These are phyloP conservation scores for Agrostemma githago DNA, from an alignment of 148 eudicot genomes.

Conservation along the genomic window DNA sequence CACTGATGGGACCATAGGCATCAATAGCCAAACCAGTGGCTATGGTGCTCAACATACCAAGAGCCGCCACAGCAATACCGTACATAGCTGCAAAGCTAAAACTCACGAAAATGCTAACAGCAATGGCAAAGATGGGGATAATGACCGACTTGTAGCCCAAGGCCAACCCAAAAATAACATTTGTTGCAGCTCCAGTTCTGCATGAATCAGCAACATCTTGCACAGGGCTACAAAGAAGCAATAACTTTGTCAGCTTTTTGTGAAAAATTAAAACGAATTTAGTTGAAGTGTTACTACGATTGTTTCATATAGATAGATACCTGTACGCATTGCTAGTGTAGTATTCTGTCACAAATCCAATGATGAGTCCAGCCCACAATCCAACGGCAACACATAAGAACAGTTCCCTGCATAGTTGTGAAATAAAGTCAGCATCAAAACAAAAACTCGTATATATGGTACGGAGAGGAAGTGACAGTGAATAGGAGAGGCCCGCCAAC, in stretches of 20 bases:
- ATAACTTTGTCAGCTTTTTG: slow-evolving; percentile 5
- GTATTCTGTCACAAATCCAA: slow-evolving; percentile 87
- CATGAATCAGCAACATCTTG: slow-evolving; percentile 97
- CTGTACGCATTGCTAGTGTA: slow-evolving; percentile 93
- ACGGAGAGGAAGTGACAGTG: not conserved
- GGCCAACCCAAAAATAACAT: slow-evolving; percentile 84
- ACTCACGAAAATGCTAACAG: slow-evolving; percentile 72
- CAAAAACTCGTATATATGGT: not conserved
- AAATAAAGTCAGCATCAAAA: slow-evolving; percentile 1
- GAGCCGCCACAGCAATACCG: slow-evolving; percentile 88
- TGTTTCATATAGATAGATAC: slow-evolving; percentile 29
- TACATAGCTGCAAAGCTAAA: slow-evolving; percentile 91
- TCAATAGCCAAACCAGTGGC: slow-evolving; percentile 93
- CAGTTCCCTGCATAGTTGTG: slow-evolving; percentile 59
- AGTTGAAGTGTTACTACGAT: not conserved
- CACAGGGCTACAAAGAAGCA: slow-evolving; percentile 59
- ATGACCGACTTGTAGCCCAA: slow-evolving; percentile 89
- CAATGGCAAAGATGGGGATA: slow-evolving; percentile 85
- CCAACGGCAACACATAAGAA: slow-evolving; percentile 84
- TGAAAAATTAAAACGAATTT: not conserved
- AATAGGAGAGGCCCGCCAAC: not conserved
- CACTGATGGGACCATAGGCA: slow-evolving; percentile 96
- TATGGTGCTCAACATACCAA: slow-evolving; percentile 89
- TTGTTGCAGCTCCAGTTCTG: slow-evolving; percentile 93
- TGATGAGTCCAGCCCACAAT: slow-evolving; percentile 91